Conservation (phyloP, 306 rosid species). For the Castanospermum australe region DNA sequence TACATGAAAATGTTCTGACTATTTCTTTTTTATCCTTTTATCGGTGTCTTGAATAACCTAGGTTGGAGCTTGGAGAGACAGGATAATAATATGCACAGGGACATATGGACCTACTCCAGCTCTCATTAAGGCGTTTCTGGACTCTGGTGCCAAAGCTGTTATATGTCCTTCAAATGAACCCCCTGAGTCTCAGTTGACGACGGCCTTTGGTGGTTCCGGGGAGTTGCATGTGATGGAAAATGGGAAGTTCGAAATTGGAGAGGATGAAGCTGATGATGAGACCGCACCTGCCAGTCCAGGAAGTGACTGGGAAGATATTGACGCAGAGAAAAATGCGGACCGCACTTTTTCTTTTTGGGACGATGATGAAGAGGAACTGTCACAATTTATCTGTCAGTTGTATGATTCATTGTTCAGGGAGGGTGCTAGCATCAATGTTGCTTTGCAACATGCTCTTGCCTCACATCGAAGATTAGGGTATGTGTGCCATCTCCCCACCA, state of each 20-base stretch:
- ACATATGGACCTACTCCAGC: slow-evolving; percentile 73
- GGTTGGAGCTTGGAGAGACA: slow-evolving; percentile 99
- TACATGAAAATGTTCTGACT: slow-evolving; percentile 12
- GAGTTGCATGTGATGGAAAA: slow-evolving; percentile 67
- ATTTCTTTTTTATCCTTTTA: slow-evolving; percentile 11
- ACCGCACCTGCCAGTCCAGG: slow-evolving; percentile 63
- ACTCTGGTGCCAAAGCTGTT: slow-evolving; percentile 91
- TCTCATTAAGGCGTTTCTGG: slow-evolving; percentile 78
- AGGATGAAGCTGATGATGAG: slow-evolving; percentile 84
- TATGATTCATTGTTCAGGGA: slow-evolving; percentile 85
- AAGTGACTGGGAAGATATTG: slow-evolving; percentile 98
- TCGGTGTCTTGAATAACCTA: slow-evolving; percentile 38
- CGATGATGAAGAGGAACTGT: slow-evolving; percentile 79
- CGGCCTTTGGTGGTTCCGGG: slow-evolving; percentile 50
- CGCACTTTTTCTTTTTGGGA: slow-evolving; percentile 49
- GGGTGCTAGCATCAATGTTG: slow-evolving; percentile 64
- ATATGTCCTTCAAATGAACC: slow-evolving; percentile 81
- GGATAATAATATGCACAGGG: slow-evolving; percentile 89
- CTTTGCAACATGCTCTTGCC: slow-evolving; percentile 80
- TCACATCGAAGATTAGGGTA: slow-evolving; percentile 82
- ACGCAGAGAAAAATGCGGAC: slow-evolving; percentile 59
- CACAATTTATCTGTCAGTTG: slow-evolving; percentile 73
- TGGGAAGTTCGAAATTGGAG: slow-evolving; percentile 90
- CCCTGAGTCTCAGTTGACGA: slow-evolving; percentile 56
- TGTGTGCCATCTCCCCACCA: slow-evolving; percentile 74